Evolutionary conservation across 2,329 filamentous ascomycete species (phyloP).

Genomic region (Fusarium paranaense): DNA sequence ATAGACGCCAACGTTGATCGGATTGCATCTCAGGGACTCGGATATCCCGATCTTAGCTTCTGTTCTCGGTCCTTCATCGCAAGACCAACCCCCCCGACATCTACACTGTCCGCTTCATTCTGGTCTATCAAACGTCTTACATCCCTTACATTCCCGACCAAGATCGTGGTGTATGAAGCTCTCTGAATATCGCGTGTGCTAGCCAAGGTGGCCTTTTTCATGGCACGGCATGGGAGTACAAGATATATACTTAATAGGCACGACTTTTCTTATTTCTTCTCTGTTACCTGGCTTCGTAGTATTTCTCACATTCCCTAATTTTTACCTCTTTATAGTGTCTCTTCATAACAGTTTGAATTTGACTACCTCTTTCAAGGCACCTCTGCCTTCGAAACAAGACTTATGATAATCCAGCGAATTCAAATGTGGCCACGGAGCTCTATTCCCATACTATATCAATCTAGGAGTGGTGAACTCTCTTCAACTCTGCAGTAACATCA

Average conservation of each 20-base stretch:
- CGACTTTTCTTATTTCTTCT: no score
- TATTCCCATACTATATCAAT: neutral
- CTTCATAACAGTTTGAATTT: neutral
- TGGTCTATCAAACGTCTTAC: neutral
- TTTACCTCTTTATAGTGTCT: neutral
- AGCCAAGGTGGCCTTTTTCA: neutral
- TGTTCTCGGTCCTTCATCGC: neutral
- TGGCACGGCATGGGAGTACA: neutral
- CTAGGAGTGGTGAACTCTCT: neutral
- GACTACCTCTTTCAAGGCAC: neutral
- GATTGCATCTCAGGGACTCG: neutral
- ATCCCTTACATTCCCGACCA: neutral
- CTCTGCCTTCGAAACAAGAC: neutral
- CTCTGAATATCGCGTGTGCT: neutral
- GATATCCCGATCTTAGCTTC: neutral
- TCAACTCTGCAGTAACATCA: neutral
- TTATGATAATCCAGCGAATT: neutral
- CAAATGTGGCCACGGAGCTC: neutral
- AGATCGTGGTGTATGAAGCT: neutral
- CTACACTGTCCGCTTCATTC: neutral
- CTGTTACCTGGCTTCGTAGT: no score
- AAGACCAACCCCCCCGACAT: neutral
- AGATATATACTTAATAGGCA: neutral
- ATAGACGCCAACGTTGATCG: neutral
- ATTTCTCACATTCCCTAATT: no score